Conservation (phyloP, 1,284 basidiomycete species). For the Boletus subluridellus region DNA sequence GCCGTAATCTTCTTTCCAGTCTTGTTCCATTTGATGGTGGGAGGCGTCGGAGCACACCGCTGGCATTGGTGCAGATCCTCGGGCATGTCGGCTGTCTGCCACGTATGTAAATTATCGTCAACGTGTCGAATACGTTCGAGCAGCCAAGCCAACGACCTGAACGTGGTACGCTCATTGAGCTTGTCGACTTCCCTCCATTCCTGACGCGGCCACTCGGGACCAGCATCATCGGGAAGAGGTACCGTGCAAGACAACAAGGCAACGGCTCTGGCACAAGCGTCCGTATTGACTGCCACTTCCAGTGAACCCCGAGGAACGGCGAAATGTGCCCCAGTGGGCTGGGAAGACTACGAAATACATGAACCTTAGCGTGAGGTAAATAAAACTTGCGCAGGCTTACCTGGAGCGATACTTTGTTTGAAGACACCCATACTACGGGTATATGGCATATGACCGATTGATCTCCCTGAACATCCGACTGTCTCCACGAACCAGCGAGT, state of each 20-base stretch:
- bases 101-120: slow-evolving; percentile 59
- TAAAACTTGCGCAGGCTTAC: slow-evolving; percentile 38
- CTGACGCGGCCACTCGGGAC: slow-evolving; percentile 73
- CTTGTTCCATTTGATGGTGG: slow-evolving; percentile 71
- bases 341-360: slow-evolving; percentile 34
- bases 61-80: slow-evolving; percentile 52
- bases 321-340: slow-evolving; percentile 63
- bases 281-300: slow-evolving; percentile 51
- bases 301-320: slow-evolving; percentile 57
- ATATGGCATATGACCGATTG: slow-evolving; percentile 56
- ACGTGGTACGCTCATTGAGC: slow-evolving; percentile 77
- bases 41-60: slow-evolving; percentile 77
- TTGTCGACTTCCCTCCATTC: slow-evolving; percentile 81
- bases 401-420: slow-evolving; percentile 46
- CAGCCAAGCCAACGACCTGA: slow-evolving; percentile 82
- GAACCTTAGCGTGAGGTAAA: not conserved
- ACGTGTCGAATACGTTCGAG: slow-evolving; percentile 78
- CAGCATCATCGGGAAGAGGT: slow-evolving; percentile 63
- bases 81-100: slow-evolving; percentile 49
- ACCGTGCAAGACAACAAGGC: slow-evolving; percentile 78
- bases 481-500: slow-evolving; percentile 74
- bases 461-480: slow-evolving; percentile 49
- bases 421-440: slow-evolving; percentile 61
- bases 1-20: slow-evolving; percentile 60
- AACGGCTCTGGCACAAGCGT: slow-evolving; percentile 69